A percentile compares a stretch with the other conserved stretches of the same genome.
phyloP scores from a whole-genome alignment of 768 basidiomycete species.

The Rhodocollybia butyracea region DNA sequence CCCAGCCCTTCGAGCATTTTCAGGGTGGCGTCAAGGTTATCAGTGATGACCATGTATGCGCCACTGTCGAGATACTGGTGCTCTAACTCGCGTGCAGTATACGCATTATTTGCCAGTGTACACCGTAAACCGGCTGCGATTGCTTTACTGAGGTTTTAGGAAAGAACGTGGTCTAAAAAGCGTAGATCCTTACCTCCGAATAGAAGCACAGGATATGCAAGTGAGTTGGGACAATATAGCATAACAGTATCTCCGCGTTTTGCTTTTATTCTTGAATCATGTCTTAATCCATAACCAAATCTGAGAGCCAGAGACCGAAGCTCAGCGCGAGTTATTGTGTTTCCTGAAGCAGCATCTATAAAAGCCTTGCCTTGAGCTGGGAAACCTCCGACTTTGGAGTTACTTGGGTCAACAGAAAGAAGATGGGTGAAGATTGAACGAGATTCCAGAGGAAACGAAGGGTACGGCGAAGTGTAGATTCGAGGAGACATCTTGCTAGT shows the following conservation, averaged over 20 bases:
- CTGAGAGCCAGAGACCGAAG: slow-evolving; percentile 41
- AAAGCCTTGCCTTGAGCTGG: slow-evolving; percentile 39
- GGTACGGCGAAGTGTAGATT: slow-evolving; percentile 26
- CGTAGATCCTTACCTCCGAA: slow-evolving; percentile 21
- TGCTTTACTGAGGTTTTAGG: slow-evolving; percentile 12
- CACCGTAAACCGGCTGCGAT: slow-evolving; percentile 51
- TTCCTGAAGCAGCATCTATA: slow-evolving; percentile 49
- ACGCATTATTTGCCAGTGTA: slow-evolving; percentile 53
- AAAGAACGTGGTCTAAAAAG: background rate
- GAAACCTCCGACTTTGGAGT: slow-evolving; percentile 15
- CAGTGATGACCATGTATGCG: slow-evolving; percentile 60
- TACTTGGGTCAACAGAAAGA: slow-evolving; percentile 18
- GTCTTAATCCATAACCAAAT: slow-evolving; percentile 42
- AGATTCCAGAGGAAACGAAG: slow-evolving; percentile 19
- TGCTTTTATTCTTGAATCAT: slow-evolving; percentile 23
- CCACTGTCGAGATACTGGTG: slow-evolving; percentile 66
- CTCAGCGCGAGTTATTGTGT: slow-evolving; percentile 40
- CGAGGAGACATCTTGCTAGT: slow-evolving; percentile 13
- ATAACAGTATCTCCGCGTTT: slow-evolving; percentile 42
- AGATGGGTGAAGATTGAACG: slow-evolving; percentile 30
- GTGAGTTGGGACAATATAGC: slow-evolving; percentile 51
- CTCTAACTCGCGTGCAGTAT: slow-evolving; percentile 48
- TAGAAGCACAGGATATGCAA: slow-evolving; percentile 49
- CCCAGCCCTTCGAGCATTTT: slow-evolving; percentile 41
- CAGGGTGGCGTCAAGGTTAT: slow-evolving; percentile 48